Evolutionary conservation across 176 grass and related monocot species (phyloP), one percentile per base, ranked within the genome.

Genomic region (Ensete ventricosum): DNA sequence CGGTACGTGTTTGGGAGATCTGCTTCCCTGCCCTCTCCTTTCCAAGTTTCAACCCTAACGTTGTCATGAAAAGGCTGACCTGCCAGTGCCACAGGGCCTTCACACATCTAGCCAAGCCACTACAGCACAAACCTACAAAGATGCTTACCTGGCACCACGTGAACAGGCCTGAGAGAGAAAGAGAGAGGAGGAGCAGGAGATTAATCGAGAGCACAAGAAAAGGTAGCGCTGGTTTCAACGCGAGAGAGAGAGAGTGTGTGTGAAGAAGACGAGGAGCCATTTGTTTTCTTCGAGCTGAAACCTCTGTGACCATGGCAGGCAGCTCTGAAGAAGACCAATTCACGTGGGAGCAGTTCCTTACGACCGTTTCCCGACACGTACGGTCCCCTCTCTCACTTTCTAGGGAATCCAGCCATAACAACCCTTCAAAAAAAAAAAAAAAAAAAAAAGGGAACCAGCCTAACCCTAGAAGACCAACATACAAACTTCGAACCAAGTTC

Each of bases 391-490:
- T 25, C 29, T 53, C 54, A 72, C 10, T 1, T 81, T 84, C 24
- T 67, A 43, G 71, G 22, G 81, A 81, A 82, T 24, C 76, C 80
- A 64, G 62, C 88, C 72, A 82, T 83, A 83, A 80, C 68, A 80
- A 80, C 54, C 68, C 51, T 69, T 52, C 0, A 23, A 23, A 23
- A 23, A 23, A 23, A 23, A 23, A 23, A 23, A 23, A 23, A 23
- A 23, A 23, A 23, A 77, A 52, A 77, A 64, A 13, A 53, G 10
- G 53, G 87, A 25, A 64, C 4, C 34, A 89, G 85, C 89, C 89
- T 92, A 90, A 90, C 83, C 83, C 80, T 88, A 87, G 71, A 78
- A 73, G 3, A n/a, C 13, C 55, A 71, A 76, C 62, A 71, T 27
- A 59, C 12, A 2, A 27, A 10, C 25, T 67, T 11, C 14, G 21